Base-by-base conservation (phyloP, 2,329 filamentous ascomycete genomes). In the Ophiostoma populinum region DNA sequence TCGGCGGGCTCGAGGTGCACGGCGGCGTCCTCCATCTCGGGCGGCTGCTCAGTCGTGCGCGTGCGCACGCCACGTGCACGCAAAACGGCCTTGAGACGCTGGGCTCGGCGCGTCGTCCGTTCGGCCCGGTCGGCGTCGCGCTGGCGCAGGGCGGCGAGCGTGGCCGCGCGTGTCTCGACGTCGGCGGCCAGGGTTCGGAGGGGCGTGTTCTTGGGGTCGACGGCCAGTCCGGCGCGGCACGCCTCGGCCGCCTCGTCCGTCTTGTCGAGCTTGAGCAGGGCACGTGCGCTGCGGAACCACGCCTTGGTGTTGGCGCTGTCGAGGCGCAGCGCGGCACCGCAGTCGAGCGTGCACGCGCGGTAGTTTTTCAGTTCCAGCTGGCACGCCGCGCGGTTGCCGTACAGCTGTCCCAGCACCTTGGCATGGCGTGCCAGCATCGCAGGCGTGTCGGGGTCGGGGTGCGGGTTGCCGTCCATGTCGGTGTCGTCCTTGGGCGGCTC, bases 361-460 rank as follows among this genome's bases (percentile, higher is more conserved):
- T 86, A 90, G 60, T 98, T 98, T 52, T 73, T 70, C 44, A 94
- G 65, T 54, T 85, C 78, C 41, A 98, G 64, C 53, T 95, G 80
- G 57, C 83, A 92, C 19, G 92, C 73, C 1, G 87, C 86, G 41
- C 90, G 75, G 56, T 98, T 98, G 42, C 79, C 71, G 53, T 86
- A 75, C 41, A 83, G 76, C 2, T 74, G 67, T 56, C 92, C 85
- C 38, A 86, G 69, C 33, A 80, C 62, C 37, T 63, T 57, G 30
- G 60, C 63, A 55, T 87, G 70, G 46, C 70, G 60, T 39, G 60
- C 53, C 12, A 67, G 63, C 45, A 75, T 67, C 26, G 74, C 75
- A 34, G 71, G 67, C 2, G 46, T 47, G 45, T 71, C 65, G 39
- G 67, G 62, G 43, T 57, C 53, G 2, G 35, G 25, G 2, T 18